Evolutionary conservation across 208 protist genomes (phyloP), one percentile per base, ranked within the genome.

Genomic region (Acanthamoeba castellanii): DNA sequence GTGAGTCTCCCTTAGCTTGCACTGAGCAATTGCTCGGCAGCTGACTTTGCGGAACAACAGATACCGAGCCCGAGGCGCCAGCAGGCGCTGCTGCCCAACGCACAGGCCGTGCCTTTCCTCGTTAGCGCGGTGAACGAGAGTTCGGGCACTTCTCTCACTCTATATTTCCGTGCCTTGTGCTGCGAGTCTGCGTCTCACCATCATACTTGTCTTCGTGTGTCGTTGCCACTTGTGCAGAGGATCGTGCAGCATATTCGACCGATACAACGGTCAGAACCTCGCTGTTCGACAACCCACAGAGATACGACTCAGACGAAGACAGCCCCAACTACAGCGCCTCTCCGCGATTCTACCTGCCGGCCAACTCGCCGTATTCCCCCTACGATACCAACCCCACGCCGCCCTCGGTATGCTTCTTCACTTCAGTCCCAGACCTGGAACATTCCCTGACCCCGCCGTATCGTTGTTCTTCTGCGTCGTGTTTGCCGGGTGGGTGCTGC

Each of bases 221-320:
- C 64, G 68, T 74, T 9, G 0, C 14, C 4, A 25, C 25, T 14
- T 25, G 13, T 22, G 14, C 32, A 74, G 68, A 74, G 27, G 68
- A 74, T 32, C 68, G 42, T 9, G 20, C 72, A 25, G 42, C 27
- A 3, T 27, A 66, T 64, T 89, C 30, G 50, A 61, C 25, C 81
- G 18, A 32, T 25, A 8, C 81, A 0, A 8, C 27, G 30, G 25
- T 25, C 45, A 18, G 27, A 9, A 55, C 3, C 14, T 89, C 52
- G 50, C 81, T 89, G 45, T 89, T 89, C 30, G 81, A 89, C 47
- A 89, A 89, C 81, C 81, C 81, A 34, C 81, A 89, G 50, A 27
- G 81, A 37, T 89, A 89, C 81, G 81, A 89, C 16, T 89, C 81
- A 8, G 81, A 89, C n/a, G 81, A 89, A 20, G 81, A 89, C 37